Percentiles rank a stretch among this genome's conserved stretches.
Evolutionary conservation across 306 rosid species (phyloP).

Genomic region (Luffa aegyptiaca): DNA sequence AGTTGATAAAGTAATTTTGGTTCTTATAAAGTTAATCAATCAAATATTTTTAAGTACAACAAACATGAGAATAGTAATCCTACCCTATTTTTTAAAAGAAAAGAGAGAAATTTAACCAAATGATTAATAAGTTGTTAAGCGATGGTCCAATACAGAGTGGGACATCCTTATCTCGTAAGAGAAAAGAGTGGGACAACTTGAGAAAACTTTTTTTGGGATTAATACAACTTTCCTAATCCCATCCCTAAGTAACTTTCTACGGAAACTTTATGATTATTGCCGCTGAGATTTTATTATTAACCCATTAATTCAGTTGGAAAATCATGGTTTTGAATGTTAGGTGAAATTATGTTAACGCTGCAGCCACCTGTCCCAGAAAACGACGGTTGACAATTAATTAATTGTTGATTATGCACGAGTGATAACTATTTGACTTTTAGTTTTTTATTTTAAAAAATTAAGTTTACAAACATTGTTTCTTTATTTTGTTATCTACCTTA

Average conservation of each 20-base stretch:
- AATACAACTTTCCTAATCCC: neutral
- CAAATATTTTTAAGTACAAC: neutral
- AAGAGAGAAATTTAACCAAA: neutral
- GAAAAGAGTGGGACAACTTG: neutral
- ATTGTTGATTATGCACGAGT: no score
- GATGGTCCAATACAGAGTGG: neutral
- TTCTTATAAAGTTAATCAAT: neutral
- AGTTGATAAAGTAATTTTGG: no score
- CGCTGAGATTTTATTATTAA: neutral
- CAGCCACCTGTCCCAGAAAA: neutral
- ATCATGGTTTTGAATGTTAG: neutral
- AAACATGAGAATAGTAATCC: neutral
- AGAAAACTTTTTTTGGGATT: neutral
- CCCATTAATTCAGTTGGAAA: neutral
- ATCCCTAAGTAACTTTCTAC: neutral
- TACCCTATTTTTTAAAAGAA: neutral
- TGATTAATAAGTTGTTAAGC: neutral
- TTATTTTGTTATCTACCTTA: no score
- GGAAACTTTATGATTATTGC: neutral
- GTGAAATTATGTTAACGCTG: neutral
- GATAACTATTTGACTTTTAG: no score
- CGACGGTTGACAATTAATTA: neutral
- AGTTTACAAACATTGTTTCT: no score
- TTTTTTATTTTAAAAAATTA: no score
- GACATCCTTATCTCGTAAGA: neutral